These are phyloP conservation scores for Articulospora tetracladia DNA, from an alignment of 495 filamentous ascomycete species.

Conservation along the genomic window DNA sequence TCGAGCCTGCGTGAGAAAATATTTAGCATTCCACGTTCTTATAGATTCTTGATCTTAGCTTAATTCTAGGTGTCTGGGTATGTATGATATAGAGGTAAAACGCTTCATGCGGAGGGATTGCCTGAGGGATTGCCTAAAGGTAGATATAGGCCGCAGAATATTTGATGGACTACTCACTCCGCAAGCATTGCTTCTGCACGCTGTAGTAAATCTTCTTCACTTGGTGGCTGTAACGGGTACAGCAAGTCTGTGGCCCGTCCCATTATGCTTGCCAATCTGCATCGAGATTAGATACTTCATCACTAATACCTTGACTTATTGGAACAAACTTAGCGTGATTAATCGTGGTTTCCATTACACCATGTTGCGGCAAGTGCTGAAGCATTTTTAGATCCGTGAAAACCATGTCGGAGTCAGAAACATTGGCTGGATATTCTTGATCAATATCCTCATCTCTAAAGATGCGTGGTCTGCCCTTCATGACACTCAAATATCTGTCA, in stretches of 20 bases:
- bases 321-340: constrained; percentile 3
- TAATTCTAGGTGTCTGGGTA: no score
- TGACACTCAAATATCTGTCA: constrained; percentile 53
- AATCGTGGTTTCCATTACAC: constrained; percentile 2
- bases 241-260: constrained; percentile 47
- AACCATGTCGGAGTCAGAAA: constrained; percentile 47
- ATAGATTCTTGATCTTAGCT: no score
- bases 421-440: constrained; percentile 45
- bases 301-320: background rate
- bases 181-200: no score
- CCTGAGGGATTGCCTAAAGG: no score
- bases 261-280: constrained; percentile 36
- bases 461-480: constrained; percentile 49
- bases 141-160: no score
- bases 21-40: no score
- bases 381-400: constrained; percentile 39
- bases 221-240: constrained; percentile 15
- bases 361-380: background rate
- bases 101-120: no score
- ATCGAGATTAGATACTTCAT: constrained; percentile 2
- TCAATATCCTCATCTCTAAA: constrained; percentile 51
- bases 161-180: no score
- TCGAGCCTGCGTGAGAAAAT: no score
- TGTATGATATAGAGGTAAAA: no score
- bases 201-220: no score